Evolutionary conservation across 225 moss, liverwort and hornwort genomes (phyloP), one percentile per base, ranked within the genome.

Genomic region (Neckera pumila): DNA sequence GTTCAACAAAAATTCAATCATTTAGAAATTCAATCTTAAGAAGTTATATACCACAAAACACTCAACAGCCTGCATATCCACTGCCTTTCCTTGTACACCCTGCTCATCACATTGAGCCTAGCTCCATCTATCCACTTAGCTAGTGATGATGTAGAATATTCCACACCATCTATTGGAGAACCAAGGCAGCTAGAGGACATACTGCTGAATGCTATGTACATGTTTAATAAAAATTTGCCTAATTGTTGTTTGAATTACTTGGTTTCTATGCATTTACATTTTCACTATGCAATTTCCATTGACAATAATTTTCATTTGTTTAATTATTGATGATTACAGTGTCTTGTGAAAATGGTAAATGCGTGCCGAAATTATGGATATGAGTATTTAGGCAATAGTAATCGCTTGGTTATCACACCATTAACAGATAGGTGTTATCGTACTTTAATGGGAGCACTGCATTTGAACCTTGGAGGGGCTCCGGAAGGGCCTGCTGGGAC

Each of bases 11-110:
- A 34, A 53, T 0, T 4, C 12, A 47, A 13, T 7, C 12, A 0
- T 7, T 19, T 31, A 49, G 2, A 76, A 36, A 33, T 28, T 76
- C 7, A 49, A 33, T 7, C 12, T 21, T 14, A 12, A 21, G 6
- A 4, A 36, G 0, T 22, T 36, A 8, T 21, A 2, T 21, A 6
- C 12, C n/a, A n/a, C n/a, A n/a, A n/a, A n/a, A n/a, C n/a, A n/a
- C n/a, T n/a, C n/a, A n/a, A n/a, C n/a, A n/a, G n/a, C n/a, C n/a
- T n/a, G n/a, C n/a, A n/a, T n/a, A n/a, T n/a, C n/a, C n/a, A n/a
- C n/a, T n/a, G n/a, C n/a, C n/a, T n/a, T n/a, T n/a, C n/a, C n/a
- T n/a, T n/a, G n/a, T n/a, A n/a, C n/a, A n/a, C n/a, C n/a, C n/a
- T n/a, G n/a, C n/a, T n/a, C n/a, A n/a, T n/a, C n/a, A n/a, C n/a